These are phyloP conservation scores for Daedaleopsis nitida DNA, from an alignment of 768 basidiomycete genomes.

Conservation along the genomic window DNA sequence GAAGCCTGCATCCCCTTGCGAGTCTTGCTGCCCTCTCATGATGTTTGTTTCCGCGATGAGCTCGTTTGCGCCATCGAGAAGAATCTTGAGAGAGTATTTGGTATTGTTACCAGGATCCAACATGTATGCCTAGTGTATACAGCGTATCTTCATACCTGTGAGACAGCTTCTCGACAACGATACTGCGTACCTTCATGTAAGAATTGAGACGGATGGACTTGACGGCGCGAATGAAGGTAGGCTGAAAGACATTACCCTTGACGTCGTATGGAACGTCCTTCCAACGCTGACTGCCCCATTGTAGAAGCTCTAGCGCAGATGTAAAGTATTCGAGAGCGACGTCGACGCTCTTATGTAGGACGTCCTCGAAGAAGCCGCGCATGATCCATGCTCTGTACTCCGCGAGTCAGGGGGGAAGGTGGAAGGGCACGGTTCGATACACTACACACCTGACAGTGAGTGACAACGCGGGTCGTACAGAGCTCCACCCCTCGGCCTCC, in stretches of 20 bases:
- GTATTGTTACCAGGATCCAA: background rate
- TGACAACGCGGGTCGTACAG: constrained; percentile 35
- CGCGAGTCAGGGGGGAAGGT: background rate
- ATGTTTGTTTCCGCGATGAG: background rate
- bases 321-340: constrained; percentile 36
- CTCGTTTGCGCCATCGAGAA: constrained; percentile 6
- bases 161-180: too few relatives aligned
- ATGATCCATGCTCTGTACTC: constrained; percentile 41
- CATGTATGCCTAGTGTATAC: background rate
- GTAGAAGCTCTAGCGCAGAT: constrained; percentile 40
- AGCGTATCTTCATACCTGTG: background rate
- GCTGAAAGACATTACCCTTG: constrained; percentile 43
- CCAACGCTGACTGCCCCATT: constrained; percentile 44
- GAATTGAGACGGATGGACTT: constrained; percentile 34
- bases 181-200: constrained; percentile 28
- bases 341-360: constrained; percentile 11
- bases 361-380: constrained; percentile 34
- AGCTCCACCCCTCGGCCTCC: constrained; percentile 27
- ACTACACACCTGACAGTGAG: constrained; percentile 37
- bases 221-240: constrained; percentile 43
- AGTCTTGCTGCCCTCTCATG: background rate
- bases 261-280: constrained; percentile 37
- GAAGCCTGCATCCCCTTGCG: background rate
- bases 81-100: background rate
- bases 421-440: background rate